Evolutionary conservation across 176 grass and related monocot species (phyloP).

Genomic region (Carex scoparia): DNA sequence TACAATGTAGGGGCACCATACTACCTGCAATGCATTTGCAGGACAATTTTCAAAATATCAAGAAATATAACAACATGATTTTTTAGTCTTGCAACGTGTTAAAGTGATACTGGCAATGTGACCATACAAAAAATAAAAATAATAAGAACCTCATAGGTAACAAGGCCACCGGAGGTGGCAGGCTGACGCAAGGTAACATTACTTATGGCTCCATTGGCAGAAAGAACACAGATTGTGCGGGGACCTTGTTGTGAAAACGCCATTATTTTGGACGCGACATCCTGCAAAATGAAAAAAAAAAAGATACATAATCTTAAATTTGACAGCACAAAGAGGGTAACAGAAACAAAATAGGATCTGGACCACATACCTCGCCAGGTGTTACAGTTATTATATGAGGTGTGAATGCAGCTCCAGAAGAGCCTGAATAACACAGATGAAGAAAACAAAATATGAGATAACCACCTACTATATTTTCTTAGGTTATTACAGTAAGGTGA

Average conservation of each 20-base stretch:
- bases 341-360: conserved; percentile 18
- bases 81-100: background rate
- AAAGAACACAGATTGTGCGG: conserved; percentile 94
- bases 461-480: background rate
- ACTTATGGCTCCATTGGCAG: conserved; percentile 92
- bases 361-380: conserved; percentile 74
- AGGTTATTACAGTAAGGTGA: background rate
- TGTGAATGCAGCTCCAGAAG: conserved; percentile 88
- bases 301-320: conserved; percentile 14
- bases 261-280: conserved; percentile 99
- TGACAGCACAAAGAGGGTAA: background rate
- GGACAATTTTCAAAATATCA: background rate
- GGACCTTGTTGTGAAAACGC: conserved; percentile 97
- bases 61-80: background rate
- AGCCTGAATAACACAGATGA: conserved; percentile 40
- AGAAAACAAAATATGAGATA: conserved; percentile 15
- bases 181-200: conserved; percentile 95
- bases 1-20: background rate
- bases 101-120: background rate
- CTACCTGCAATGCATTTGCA: background rate
- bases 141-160: conserved; percentile 78
- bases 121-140: background rate
- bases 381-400: conserved; percentile 90
- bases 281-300: conserved; percentile 35
- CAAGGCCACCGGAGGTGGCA: conserved; percentile 92